Evolutionary conservation across 1,284 basidiomycete species (phyloP), one percentile per base, ranked within the genome.

Genomic region (Tetrapyrgos nigripes): DNA sequence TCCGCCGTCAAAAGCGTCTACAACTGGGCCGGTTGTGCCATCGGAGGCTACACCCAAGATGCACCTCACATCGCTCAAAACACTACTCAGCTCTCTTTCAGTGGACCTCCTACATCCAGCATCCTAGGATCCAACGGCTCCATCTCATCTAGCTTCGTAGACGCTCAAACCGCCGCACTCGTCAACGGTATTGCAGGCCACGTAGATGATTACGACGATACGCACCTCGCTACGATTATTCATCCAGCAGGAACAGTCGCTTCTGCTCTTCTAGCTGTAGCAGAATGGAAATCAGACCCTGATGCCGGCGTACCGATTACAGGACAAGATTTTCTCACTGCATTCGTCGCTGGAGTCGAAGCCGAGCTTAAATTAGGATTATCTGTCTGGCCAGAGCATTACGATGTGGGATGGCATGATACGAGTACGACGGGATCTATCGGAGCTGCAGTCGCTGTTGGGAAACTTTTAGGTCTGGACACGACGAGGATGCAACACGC

Each of bases 351-450:
- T 17, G 65, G 65, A 10, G 62, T 66, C 35, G 65, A 66, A 50
- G 65, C 60, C 2, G 63, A 66, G 45, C 59, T 62, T 50, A 66
- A 66, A 55, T 59, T 66, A 40, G 65, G 63, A 5, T 40, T 64
- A 13, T 57, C 62, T 2, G 66, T 67, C 1, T 67, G 59, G 57
- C 66, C 66, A 11, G 46, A 62, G 37, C 66, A 67, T 49, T 67
- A 67, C 52, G 66, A 67, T 24, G 59, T 67, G 23, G 66, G 66
- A 27, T 67, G 66, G 66, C 66, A 67, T 59, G 64, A 64, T 21
- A 67, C 66, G 11, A 62, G 62, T 52, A 65, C 66, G 14, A 64
- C 64, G 4, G 66, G 66, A 35, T 64, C 66, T 19, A 64, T 67
- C 43, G 66, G 66, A 44, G 62, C 64, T n/a, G 66, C 66, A 14